Evolutionary conservation across 345 rosid genomes (phyloP).

Genomic region (Clausena lansium): DNA sequence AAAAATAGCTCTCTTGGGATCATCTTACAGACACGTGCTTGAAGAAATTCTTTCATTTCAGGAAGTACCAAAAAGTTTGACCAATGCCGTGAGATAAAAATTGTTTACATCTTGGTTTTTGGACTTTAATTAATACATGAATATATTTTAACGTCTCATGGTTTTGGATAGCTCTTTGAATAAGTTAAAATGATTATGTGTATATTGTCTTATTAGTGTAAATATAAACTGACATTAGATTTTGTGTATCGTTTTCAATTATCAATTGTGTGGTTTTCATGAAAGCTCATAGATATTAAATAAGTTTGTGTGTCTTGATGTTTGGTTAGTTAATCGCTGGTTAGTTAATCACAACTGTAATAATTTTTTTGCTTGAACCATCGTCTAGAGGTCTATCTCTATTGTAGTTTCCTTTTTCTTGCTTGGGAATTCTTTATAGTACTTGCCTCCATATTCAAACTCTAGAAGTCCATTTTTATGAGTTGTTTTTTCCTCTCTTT

Average conservation of each 20-base stretch:
- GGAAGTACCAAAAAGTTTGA: not conserved
- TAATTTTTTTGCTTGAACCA: not conserved
- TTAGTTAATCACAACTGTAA: too few species aligned
- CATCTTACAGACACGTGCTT: not conserved
- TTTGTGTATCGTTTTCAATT: not conserved
- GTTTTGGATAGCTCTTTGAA: not conserved
- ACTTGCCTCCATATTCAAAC: not conserved
- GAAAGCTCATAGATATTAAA: not conserved
- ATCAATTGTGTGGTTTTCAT: not conserved
- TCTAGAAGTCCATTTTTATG: not conserved
- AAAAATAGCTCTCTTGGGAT: not conserved
- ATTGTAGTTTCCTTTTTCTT: not conserved
- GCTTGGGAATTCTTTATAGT: not conserved
- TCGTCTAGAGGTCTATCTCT: not conserved
- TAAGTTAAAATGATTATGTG: not conserved
- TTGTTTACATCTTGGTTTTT: not conserved
- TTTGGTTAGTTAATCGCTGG: not conserved
- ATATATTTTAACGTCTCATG: not conserved
- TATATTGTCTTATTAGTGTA: not conserved
- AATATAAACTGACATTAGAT: not conserved
- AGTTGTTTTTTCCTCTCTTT: constrained; percentile 4
- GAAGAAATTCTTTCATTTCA: not conserved
- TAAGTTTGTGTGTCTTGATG: not conserved
- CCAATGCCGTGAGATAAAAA: not conserved
- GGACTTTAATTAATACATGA: not conserved